phyloP scores from a whole-genome alignment of 1,139 yeast genomes.

The Magnusiomyces suaveolens region DNA sequence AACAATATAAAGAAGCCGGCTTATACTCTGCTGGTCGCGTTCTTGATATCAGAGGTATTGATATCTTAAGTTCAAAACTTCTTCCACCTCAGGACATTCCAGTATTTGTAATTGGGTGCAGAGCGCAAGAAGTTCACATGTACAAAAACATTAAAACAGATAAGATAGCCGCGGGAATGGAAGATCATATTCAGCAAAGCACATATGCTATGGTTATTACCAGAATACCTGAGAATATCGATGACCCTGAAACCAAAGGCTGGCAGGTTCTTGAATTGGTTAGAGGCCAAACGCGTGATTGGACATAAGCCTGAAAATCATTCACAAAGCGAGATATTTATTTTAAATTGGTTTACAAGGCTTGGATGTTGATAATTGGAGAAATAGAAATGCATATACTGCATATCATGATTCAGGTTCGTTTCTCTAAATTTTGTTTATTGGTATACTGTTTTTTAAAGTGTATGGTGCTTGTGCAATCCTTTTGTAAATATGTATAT shows the following conservation, averaged over 20 bases:
- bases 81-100: slow-evolving; percentile 91
- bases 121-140: slow-evolving; percentile 92
- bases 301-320: slow-evolving; percentile 46
- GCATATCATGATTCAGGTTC: background rate
- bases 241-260: slow-evolving; percentile 85
- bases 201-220: slow-evolving; percentile 95
- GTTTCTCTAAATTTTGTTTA: no score
- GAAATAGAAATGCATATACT: no score
- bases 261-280: slow-evolving; percentile 96
- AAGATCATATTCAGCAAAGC: slow-evolving; percentile 84
- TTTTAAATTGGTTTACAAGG: no score
- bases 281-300: slow-evolving; percentile 85
- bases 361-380: no score
- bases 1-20: slow-evolving; percentile 87
- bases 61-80: slow-evolving; percentile 77
- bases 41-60: slow-evolving; percentile 91
- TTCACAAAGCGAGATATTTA: no score
- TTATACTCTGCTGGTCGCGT: slow-evolving; percentile 85
- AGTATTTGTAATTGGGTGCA: slow-evolving; percentile 84
- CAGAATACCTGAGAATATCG: slow-evolving; percentile 84
- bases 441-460: background rate
- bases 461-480: no score
- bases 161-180: slow-evolving; percentile 92
- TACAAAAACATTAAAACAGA: slow-evolving; percentile 87
- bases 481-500: background rate